These are phyloP conservation scores for Heliocybe sulcata DNA, from an alignment of 1,284 basidiomycete species.

Conservation along the genomic window DNA sequence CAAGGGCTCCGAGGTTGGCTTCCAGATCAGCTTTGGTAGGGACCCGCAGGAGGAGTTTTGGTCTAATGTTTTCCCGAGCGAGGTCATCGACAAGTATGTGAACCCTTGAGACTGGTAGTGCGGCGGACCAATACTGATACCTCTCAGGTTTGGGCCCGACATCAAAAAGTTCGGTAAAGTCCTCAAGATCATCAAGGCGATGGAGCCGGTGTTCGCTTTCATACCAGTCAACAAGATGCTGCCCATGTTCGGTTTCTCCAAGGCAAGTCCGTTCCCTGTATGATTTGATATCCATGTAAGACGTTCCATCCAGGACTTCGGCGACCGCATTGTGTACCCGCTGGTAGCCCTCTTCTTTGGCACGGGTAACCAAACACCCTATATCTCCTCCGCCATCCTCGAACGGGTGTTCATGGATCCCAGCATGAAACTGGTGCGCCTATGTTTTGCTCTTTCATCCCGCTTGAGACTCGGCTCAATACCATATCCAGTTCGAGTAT, in stretches of 20 bases:
- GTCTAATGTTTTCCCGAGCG: conserved; percentile 59
- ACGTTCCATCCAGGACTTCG: conserved; percentile 33
- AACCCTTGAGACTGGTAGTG: neutral
- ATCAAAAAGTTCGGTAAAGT: conserved; percentile 54
- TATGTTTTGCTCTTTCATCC: conserved; percentile 14
- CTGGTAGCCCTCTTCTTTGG: conserved; percentile 53
- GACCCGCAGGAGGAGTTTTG: conserved; percentile 45
- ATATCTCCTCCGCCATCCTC: conserved; percentile 48
- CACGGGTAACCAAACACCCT: conserved; percentile 56
- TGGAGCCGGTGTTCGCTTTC: conserved; percentile 49
- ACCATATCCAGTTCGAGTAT: conserved; percentile 25
- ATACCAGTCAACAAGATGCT: conserved; percentile 55
- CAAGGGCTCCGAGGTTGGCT: conserved; percentile 42
- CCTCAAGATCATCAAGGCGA: conserved; percentile 42
- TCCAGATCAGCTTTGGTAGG: conserved; percentile 61
- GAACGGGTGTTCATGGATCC: conserved; percentile 53
- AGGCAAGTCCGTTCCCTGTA: neutral
- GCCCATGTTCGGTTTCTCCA: conserved; percentile 50
- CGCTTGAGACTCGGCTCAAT: conserved; percentile 25
- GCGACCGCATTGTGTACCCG: conserved; percentile 50
- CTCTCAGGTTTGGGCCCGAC: conserved; percentile 29
- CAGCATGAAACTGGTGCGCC: conserved; percentile 34
- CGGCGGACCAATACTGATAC: neutral
- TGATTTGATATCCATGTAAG: neutral
- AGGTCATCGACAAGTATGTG: conserved; percentile 35